Percentiles rank a stretch among this genome's conserved stretches.
These are phyloP conservation scores for Eimeria sp. DNA, from an alignment of 169 alveolate genomes.

Conservation along the genomic window DNA sequence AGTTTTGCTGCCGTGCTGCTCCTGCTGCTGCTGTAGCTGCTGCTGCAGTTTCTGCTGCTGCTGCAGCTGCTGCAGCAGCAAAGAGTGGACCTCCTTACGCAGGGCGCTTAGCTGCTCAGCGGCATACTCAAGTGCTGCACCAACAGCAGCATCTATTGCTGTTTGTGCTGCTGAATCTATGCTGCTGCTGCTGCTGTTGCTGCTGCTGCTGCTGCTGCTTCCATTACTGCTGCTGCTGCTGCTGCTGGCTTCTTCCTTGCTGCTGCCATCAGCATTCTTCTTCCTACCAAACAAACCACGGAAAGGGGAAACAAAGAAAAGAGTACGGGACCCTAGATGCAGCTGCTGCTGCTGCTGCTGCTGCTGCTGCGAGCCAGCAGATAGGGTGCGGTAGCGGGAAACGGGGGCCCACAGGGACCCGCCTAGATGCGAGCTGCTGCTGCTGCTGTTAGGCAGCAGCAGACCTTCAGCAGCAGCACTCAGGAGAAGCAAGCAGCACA, in stretches of 20 bases:
- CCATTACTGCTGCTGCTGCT: conserved; percentile 49
- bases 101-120: conserved; percentile 21
- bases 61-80: conserved; percentile 61
- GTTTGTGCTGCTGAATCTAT: neutral
- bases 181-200: no score
- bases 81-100: neutral
- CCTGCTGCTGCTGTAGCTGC: conserved; percentile 44
- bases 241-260: conserved; percentile 1
- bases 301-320: neutral
- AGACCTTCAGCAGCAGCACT: neutral
- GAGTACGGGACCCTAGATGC: neutral
- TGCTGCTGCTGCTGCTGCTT: no score
- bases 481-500: no score
- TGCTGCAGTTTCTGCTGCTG: no score
- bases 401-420: conserved; percentile 19
- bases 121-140: neutral
- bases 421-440: conserved; percentile 4
- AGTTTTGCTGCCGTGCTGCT: no score
- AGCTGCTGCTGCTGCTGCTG: conserved; percentile 59
- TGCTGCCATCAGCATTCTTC: neutral
- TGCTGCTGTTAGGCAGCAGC: neutral
- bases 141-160: neutral
- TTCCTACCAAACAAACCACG: neutral
- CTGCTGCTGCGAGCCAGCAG: neutral
- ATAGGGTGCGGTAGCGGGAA: neutral